Percentiles rank a stretch among this genome's conserved stretches.
Evolutionary conservation across 306 rosid species (phyloP).

Genomic region (Citrullus amarus): DNA sequence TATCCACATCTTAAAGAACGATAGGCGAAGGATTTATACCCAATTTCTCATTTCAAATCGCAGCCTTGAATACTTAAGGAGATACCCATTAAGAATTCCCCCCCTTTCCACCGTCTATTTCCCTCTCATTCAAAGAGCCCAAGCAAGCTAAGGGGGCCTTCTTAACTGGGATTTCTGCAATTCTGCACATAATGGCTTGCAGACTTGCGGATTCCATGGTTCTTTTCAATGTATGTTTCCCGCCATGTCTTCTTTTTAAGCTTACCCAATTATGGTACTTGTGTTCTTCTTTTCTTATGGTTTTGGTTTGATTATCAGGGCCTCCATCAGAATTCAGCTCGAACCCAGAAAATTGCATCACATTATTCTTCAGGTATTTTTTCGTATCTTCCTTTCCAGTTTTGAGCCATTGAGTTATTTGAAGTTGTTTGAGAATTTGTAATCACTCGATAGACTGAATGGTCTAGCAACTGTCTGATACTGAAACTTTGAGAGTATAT

Average conservation of each 20-base stretch:
- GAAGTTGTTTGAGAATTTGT: background rate
- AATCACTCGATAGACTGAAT: background rate
- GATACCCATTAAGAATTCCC: background rate
- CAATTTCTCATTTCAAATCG: background rate
- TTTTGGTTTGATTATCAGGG: slow-evolving; percentile 31
- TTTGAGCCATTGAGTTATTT: background rate
- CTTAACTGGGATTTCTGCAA: slow-evolving; percentile 15
- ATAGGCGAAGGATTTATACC: background rate
- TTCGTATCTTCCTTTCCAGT: background rate
- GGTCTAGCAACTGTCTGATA: background rate
- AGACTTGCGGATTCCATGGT: slow-evolving; percentile 47
- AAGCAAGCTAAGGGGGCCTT: slow-evolving; percentile 8
- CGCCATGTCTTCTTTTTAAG: background rate
- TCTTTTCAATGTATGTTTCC: slow-evolving; percentile 36
- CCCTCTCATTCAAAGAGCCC: background rate
- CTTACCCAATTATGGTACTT: background rate
- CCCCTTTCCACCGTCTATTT: background rate
- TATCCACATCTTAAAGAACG: background rate
- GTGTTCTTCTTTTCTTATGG: background rate
- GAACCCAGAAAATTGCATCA: slow-evolving; percentile 24
- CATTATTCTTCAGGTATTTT: slow-evolving; percentile 40
- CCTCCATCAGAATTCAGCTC: slow-evolving; percentile 36
- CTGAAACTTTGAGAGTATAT: background rate
- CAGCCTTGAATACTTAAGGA: background rate
- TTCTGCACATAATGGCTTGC: slow-evolving; percentile 51